Evolutionary conservation across 2,329 filamentous ascomycete genomes (phyloP), one percentile per base, ranked within the genome.

Genomic region (Phaeomoniella chlamydospora): DNA sequence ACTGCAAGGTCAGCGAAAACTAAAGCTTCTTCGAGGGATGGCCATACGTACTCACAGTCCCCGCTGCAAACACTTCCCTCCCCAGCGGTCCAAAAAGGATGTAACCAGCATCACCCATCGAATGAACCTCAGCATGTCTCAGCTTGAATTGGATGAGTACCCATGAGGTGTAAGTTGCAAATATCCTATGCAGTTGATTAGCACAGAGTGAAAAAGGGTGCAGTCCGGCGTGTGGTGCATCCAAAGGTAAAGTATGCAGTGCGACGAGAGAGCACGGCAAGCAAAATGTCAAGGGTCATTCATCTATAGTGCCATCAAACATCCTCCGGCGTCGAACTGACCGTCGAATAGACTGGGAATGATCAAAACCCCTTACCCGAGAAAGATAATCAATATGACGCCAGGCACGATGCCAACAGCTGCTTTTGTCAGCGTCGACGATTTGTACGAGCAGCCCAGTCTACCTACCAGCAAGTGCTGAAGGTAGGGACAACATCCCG

Each of bases 71-170:
- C 10, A 70, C 41, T 42, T 68, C 68, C 15, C 66, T 59, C 0
- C 70, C 68, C 4, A 65, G 39, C 2, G 58, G 62, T 2, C 71
- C 70, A 37, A 72, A 70, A 14, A 74, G 55, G 36, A 72, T 62
- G 30, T 52, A 52, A 12, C 70, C 70, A 0, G 67, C 69, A 41
- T 74, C 70, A 30, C 70, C 69, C 54, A 73, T 72, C 35, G 64
- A 65, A 44, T 74, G 71, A 3, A 73, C 68, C 40, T 70, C 58
- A 1, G 64, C 63, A 45, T 72, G 69, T 11, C 57, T 54, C 18
- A 70, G 43, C 45, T 73, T 73, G 54, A 73, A 73, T 38, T 64
- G 47, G 19, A 68, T 62, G 5, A 69, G 54, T 13, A 67, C 46
- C 50, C 57, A 66, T 16, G 58, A 60, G 1, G 66, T 70, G 44